These are phyloP conservation scores for Carex myosuroides DNA, from an alignment of 176 grass and related monocot species.

Conservation along the genomic window DNA sequence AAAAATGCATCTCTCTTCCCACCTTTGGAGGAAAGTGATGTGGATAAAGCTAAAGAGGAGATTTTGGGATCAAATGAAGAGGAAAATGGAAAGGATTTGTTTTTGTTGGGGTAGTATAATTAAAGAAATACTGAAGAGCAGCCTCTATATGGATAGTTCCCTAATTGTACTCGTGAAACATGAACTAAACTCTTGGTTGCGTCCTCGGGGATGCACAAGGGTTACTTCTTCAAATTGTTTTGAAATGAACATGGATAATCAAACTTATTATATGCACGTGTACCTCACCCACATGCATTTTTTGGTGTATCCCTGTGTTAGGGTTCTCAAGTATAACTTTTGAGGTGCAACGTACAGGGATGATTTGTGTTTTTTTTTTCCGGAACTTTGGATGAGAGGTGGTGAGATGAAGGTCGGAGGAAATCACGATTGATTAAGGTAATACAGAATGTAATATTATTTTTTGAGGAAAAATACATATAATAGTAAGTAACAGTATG, in stretches of 20 bases:
- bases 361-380: not conserved
- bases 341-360: not conserved
- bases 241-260: not conserved
- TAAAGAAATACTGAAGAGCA: not conserved
- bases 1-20: conserved; percentile 62
- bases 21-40: conserved; percentile 34
- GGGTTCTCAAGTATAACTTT: not conserved
- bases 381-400: not conserved
- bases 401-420: not conserved
- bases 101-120: not conserved
- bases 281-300: not conserved
- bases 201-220: not conserved
- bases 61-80: conserved; percentile 32
- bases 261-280: not conserved
- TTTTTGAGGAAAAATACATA: not conserved
- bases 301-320: not conserved
- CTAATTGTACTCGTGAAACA: not conserved
- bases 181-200: not conserved
- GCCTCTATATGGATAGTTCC: not conserved
- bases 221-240: not conserved
- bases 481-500: not conserved
- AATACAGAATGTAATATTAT: not conserved
- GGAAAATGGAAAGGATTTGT: conserved; percentile 30
- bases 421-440: not conserved
- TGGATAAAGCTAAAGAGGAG: conserved; percentile 38